Base-by-base conservation (phyloP, 768 basidiomycete genomes). In the Kwoniella bestiolae region DNA sequence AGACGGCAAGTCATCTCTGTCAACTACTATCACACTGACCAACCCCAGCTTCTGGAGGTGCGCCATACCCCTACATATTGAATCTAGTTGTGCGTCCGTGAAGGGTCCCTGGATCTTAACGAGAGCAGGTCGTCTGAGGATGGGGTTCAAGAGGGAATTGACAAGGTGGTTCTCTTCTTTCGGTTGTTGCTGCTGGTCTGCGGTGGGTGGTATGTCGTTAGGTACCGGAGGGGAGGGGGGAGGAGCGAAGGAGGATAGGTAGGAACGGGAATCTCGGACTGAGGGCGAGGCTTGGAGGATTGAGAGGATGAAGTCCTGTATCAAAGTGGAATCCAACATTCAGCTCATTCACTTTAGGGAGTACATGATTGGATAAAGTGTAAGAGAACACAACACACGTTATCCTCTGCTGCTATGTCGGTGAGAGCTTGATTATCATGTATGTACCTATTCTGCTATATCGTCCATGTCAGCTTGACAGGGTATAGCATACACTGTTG, bases 101-200 rank as follows among this genome's bases (percentile, higher is more conserved):
- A 98, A 98, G 2, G 96, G 96, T 9, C 94, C 93, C 80, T 98
- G 96, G 2, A 98, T 83, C 82, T 98, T 98, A 72, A 99, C 94
- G 16, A 99, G 87, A 4, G 94, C 93, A 0, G 96, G 95, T 57
- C 92, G 89, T 47, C 88, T 86, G 63, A 87, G 83, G 58, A 91
- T 86, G 5, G 94, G 94, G 75, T 94, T 85, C n/a, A 94, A 84
- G 6, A 79, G 53, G 3, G 73, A 67, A 5, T 70, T 91, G 89
- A 78, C 69, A 73, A 78, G 82, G 72, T 75, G 82, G 66, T 76
- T 84, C 11, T 59, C 72, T 45, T 16, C 29, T 28, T 25, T 12
- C 28, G 61, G 26, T 32, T 29, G 14, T 77, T 34, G 63, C 68
- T 79, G 75, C 68, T 63, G 45, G 77, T 69, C 2, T n/a, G n/a